These are phyloP conservation scores for Austroboletus olivaceoglutinosus DNA, from an alignment of 1,284 basidiomycete species.

Conservation along the genomic window DNA sequence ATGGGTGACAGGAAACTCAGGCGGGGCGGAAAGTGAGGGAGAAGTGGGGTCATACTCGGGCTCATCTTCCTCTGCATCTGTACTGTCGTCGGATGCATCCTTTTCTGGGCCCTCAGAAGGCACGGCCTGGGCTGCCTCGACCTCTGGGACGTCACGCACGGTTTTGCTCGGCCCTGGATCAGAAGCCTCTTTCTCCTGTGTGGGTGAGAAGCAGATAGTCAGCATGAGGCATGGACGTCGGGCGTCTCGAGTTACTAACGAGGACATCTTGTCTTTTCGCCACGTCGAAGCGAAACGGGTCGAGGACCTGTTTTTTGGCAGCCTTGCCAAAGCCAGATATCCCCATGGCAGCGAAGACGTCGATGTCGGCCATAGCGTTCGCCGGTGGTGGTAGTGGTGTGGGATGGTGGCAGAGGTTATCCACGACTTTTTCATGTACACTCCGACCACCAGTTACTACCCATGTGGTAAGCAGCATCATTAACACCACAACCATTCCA, in stretches of 20 bases:
- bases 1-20: conserved; percentile 80
- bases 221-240: conserved; percentile 20
- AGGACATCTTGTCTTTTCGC: conserved; percentile 57
- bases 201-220: conserved; percentile 9
- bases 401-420: conserved; percentile 21
- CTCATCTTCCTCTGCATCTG: conserved; percentile 40
- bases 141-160: conserved; percentile 5
- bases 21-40: conserved; percentile 39
- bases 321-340: conserved; percentile 77
- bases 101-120: conserved; percentile 26
- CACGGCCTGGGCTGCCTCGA: conserved; percentile 4
- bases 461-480: conserved; percentile 4
- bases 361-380: conserved; percentile 55
- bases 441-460: conserved; percentile 25
- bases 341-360: conserved; percentile 76
- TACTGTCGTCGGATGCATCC: conserved; percentile 30
- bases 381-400: conserved; percentile 1
- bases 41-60: conserved; percentile 60
- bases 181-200: conserved; percentile 11
- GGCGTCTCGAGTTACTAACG: conserved; percentile 11
- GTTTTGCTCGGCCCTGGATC: conserved; percentile 18
- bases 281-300: conserved; percentile 71
- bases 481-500: not conserved
- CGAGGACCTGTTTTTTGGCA: conserved; percentile 60
- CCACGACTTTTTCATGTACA: conserved; percentile 8